phyloP scores from a whole-genome alignment of 2,329 filamentous ascomycete species.

The Fusarium transvaalense region DNA sequence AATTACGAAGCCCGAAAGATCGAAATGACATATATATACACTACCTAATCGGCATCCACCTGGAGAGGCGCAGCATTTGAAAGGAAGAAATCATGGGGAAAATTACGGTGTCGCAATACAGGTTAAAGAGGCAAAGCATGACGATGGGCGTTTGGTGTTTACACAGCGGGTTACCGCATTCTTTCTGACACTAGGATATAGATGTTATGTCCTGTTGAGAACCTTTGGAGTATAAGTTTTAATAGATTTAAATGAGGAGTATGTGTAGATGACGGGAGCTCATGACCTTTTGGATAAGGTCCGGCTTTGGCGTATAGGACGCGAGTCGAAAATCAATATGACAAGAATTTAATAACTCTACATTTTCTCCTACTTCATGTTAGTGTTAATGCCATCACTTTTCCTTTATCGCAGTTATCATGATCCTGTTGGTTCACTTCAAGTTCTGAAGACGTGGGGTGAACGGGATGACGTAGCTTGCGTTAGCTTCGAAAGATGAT shows the following conservation, averaged over 20 bases:
- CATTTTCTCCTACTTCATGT: background rate
- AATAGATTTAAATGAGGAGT: slow-evolving; percentile 46
- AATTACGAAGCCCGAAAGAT: slow-evolving; percentile 7
- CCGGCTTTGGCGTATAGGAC: slow-evolving; percentile 19
- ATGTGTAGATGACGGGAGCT: slow-evolving; percentile 31
- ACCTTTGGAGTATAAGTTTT: slow-evolving; percentile 43
- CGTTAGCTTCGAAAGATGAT: slow-evolving; percentile 10
- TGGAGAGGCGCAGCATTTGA: slow-evolving; percentile 36
- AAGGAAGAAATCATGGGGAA: slow-evolving; percentile 24
- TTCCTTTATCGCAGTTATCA: slow-evolving; percentile 22
- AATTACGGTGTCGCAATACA: slow-evolving; percentile 35
- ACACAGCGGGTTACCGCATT: slow-evolving; percentile 42
- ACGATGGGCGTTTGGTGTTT: slow-evolving; percentile 48
- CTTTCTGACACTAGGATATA: slow-evolving; percentile 37
- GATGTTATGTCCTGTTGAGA: slow-evolving; percentile 24
- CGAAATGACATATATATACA: slow-evolving; percentile 17
- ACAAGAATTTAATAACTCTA: background rate
- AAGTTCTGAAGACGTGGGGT: background rate
- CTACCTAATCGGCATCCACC: slow-evolving; percentile 31
- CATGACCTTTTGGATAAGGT: slow-evolving; percentile 38
- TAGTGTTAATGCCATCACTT: background rate
- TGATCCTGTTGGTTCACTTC: background rate
- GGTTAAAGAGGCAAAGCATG: slow-evolving; percentile 40
- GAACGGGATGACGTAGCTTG: slow-evolving; percentile 34
- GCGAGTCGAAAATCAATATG: slow-evolving; percentile 24